These are phyloP conservation scores for Pholiota molesta DNA, from an alignment of 768 basidiomycete genomes.

Conservation along the genomic window DNA sequence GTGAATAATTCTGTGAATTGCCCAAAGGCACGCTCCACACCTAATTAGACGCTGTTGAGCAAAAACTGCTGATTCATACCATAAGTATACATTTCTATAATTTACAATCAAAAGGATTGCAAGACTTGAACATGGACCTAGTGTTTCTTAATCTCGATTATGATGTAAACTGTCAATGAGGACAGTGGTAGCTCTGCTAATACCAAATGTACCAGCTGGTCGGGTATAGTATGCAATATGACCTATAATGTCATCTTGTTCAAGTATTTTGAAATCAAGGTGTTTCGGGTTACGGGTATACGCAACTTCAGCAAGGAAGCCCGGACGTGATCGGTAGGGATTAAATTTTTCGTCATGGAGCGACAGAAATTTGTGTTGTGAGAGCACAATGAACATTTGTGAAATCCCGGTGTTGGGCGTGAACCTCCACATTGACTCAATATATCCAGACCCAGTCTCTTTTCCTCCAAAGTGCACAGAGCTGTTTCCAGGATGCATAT, in stretches of 20 bases:
- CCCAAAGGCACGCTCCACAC: too few species aligned
- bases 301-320: slow-evolving; percentile 10
- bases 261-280: slow-evolving; percentile 7
- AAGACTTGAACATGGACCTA: too few species aligned
- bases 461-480: neutral
- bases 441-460: slow-evolving; percentile 2
- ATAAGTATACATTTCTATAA: too few species aligned
- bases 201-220: slow-evolving; percentile 21
- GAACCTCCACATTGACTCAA: slow-evolving; percentile 16
- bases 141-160: slow-evolving; percentile 3
- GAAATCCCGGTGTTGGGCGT: neutral
- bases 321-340: slow-evolving; percentile 14
- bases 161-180: slow-evolving; percentile 20
- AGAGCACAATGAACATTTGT: slow-evolving; percentile 10
- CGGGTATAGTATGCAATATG: slow-evolving; percentile 18
- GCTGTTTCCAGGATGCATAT: slow-evolving; percentile 14
- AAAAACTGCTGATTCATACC: too few species aligned
- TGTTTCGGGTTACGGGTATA: neutral
- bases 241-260: slow-evolving; percentile 13
- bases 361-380: slow-evolving; percentile 11
- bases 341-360: slow-evolving; percentile 2
- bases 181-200: slow-evolving; percentile 8
- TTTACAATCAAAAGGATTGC: too few species aligned
- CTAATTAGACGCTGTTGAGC: too few species aligned
- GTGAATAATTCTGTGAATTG: too few species aligned